Evolutionary conservation across 257 asterid genomes (phyloP).

Genomic region (Parsonsia alboflavescens): DNA sequence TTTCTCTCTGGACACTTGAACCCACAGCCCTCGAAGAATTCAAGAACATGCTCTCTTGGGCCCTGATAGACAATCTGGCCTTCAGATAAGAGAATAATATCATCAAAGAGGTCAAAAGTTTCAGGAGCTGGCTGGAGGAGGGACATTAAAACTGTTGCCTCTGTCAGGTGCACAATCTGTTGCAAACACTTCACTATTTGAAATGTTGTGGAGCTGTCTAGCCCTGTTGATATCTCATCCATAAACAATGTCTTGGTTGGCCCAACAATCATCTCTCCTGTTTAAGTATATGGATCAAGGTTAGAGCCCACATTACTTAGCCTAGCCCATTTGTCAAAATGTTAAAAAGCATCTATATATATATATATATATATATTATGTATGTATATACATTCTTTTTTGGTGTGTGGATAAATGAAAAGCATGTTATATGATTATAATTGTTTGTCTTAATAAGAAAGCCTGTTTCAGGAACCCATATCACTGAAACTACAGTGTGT

Average conservation of each 20-base stretch:
- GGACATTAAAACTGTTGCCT: slow-evolving; percentile 61
- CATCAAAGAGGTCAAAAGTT: slow-evolving; percentile 65
- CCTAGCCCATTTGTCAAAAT: not conserved
- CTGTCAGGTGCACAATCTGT: slow-evolving; percentile 51
- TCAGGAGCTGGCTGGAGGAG: slow-evolving; percentile 82
- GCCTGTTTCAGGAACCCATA: not conserved
- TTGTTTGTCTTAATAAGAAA: not conserved
- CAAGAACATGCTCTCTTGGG: slow-evolving; percentile 52
- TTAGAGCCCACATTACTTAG: not conserved
- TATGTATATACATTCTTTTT: no score
- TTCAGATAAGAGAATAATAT: slow-evolving; percentile 58
- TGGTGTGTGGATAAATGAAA: no score
- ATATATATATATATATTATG: no score
- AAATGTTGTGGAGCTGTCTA: slow-evolving; percentile 74
- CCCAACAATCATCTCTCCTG: slow-evolving; percentile 82
- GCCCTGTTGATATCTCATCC: slow-evolving; percentile 81
- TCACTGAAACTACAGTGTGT: not conserved
- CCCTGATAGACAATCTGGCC: slow-evolving; percentile 71
- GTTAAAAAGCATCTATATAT: no score
- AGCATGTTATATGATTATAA: no score
- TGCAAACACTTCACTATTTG: slow-evolving; percentile 65
- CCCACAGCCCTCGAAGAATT: slow-evolving; percentile 55
- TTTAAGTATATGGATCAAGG: slow-evolving; percentile 8
- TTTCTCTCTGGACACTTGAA: slow-evolving; percentile 71
- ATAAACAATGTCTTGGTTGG: slow-evolving; percentile 59